phyloP scores from a whole-genome alignment of 495 filamentous ascomycete species.

The Physcia stellaris region DNA sequence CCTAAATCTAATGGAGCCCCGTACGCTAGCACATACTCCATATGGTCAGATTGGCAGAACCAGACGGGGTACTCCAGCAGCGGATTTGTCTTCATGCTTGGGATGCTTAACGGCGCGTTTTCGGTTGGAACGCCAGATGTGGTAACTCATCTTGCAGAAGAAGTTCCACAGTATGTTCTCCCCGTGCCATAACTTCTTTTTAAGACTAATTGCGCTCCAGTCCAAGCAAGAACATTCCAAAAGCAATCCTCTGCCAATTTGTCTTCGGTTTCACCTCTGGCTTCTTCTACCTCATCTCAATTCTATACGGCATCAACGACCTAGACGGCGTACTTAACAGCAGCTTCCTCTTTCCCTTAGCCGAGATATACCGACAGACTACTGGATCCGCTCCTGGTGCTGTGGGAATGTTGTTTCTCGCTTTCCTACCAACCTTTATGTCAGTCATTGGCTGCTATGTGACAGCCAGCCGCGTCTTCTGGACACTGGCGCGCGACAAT shows the following conservation, averaged over 20 bases:
- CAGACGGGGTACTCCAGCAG: conserved; percentile 51
- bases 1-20: conserved; percentile 30
- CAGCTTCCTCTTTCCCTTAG: conserved; percentile 56
- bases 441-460: conserved; percentile 49
- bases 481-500: conserved; percentile 64
- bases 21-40: conserved; percentile 42
- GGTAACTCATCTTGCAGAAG: conserved; percentile 69
- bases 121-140: conserved; percentile 70
- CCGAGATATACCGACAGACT: conserved; percentile 67
- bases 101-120: conserved; percentile 79
- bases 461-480: conserved; percentile 60
- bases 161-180: conserved; percentile 50
- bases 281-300: conserved; percentile 35
- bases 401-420: conserved; percentile 45
- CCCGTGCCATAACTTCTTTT: neutral
- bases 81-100: conserved; percentile 66
- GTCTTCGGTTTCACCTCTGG: conserved; percentile 36
- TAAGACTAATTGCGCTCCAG: conserved; percentile 7
- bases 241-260: conserved; percentile 37
- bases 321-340: conserved; percentile 23
- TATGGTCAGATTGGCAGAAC: conserved; percentile 54
- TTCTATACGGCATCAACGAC: conserved; percentile 38
- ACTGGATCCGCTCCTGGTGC: conserved; percentile 51
- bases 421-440: conserved; percentile 44
- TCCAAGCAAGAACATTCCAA: conserved; percentile 33